These are phyloP conservation scores for Penicillium occitanis DNA, from an alignment of 2,329 filamentous ascomycete species.

Conservation along the genomic window DNA sequence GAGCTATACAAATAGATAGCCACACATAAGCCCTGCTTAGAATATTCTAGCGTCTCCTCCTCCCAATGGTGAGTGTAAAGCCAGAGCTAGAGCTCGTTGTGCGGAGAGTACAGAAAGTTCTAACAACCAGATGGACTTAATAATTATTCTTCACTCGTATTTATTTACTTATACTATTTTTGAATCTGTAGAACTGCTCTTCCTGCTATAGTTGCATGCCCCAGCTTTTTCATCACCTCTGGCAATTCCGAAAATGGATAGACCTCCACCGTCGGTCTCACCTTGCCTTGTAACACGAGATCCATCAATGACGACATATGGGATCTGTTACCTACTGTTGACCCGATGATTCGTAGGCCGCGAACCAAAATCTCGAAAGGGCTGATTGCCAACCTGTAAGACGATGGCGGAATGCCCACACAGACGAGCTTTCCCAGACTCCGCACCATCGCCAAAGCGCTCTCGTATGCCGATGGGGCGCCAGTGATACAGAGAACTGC, in stretches of 20 bases:
- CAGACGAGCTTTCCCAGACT: constrained; percentile 11
- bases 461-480: constrained; percentile 6
- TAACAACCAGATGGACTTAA: not conserved
- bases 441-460: constrained; percentile 8
- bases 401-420: constrained; percentile 5
- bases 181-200: not conserved
- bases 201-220: not conserved
- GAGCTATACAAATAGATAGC: not conserved
- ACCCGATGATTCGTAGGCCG: not conserved
- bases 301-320: not conserved
- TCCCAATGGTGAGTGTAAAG: not conserved
- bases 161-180: not conserved
- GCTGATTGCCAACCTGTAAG: not conserved
- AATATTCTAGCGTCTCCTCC: not conserved
- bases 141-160: not conserved
- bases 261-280: not conserved
- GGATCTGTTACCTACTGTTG: not conserved
- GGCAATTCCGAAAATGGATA: not conserved
- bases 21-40: not conserved
- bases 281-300: not conserved
- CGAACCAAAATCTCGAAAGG: not conserved
- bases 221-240: not conserved
- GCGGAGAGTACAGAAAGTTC: not conserved
- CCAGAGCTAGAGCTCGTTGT: not conserved
- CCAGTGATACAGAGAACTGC: constrained; percentile 12